phyloP scores from a whole-genome alignment of 345 rosid genomes.

The Raphanus raphanistrum region DNA sequence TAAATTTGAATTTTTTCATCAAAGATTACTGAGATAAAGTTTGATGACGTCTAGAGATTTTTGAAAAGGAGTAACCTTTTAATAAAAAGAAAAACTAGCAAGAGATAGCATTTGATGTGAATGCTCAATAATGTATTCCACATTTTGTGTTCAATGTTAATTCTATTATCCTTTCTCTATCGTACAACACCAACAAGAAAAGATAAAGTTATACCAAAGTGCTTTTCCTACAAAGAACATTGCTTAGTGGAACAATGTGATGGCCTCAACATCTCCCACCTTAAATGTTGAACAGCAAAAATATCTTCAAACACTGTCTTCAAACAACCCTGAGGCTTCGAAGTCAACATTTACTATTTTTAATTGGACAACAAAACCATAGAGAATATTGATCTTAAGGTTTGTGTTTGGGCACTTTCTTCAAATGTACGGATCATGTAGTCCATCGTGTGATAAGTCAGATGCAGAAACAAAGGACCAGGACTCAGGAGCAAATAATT shows the following conservation, averaged over 20 bases:
- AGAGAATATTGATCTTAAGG: not conserved
- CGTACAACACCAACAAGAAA: conserved; percentile 15
- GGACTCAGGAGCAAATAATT: not conserved
- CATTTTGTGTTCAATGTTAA: conserved; percentile 32
- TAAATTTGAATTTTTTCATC: not conserved
- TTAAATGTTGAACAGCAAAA: conserved; percentile 36
- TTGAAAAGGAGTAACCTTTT: conserved; percentile 4
- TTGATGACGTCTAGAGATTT: conserved; percentile 33
- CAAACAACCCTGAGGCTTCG: conserved; percentile 11
- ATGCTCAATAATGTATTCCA: conserved; percentile 34
- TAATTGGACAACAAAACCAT: conserved; percentile 17
- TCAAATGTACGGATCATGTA: not conserved
- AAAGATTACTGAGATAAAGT: conserved; percentile 21
- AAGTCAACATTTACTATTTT: conserved; percentile 33
- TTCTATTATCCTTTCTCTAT: conserved; percentile 29
- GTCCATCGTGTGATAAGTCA: not conserved
- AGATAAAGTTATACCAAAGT: conserved; percentile 29
- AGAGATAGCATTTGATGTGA: conserved; percentile 16
- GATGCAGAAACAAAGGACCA: not conserved
- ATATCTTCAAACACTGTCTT: conserved; percentile 26
- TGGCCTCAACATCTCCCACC: conserved; percentile 41
- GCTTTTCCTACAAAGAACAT: conserved; percentile 38
- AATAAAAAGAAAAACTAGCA: not conserved
- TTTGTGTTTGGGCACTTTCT: not conserved
- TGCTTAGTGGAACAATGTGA: conserved; percentile 39